Base-by-base conservation (phyloP, 2,329 filamentous ascomycete genomes). In the Erysiphe pulchra region DNA sequence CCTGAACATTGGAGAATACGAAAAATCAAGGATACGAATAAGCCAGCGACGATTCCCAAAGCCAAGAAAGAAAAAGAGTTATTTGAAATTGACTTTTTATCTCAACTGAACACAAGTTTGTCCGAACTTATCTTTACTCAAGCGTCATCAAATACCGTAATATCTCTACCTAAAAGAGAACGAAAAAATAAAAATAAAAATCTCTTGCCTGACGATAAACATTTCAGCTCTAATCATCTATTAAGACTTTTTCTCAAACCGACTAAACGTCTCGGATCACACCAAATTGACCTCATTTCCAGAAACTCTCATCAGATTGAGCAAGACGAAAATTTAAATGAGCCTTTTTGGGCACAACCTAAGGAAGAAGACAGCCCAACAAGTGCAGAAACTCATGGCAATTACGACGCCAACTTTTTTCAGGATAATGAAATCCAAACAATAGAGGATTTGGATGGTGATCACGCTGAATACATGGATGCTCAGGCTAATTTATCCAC, bases 1-100 rank as follows among this genome's bases (percentile, higher is more conserved):
- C 87, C 90, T n/a, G 90, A 95, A 60, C 90, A 98, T 62, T 98
- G 90, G 90, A 79, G 87, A 53, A 95, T 98, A 57, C 73, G 82
- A 50, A 84, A 85, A 57, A 90, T 98, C 61, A 95, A 95, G 56
- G 75, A 78, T 51, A 64, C 69, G 56, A 70, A 67, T 55, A 85
- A 86, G 60, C 68, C 74, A 8, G 65, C 70, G 9, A 66, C 71
- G 13, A 64, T 55, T 54, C 71, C 60, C 56, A 77, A 71, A 51
- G 74, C 77, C 54, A 74, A 85, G 50, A 95, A 94, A 61, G 90
- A 95, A 60, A 98, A 94, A 62, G 87, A 94, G 57, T 80, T 82
- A 0, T 98, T 98, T 57, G 80, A 90, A 57, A 92, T 98, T 50
- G 80, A 95, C 61, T 98, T 98, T 58, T 63, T 69, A 9, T 73